Evolutionary conservation across 345 rosid genomes (phyloP).

Genomic region (Gossypium stocksii): DNA sequence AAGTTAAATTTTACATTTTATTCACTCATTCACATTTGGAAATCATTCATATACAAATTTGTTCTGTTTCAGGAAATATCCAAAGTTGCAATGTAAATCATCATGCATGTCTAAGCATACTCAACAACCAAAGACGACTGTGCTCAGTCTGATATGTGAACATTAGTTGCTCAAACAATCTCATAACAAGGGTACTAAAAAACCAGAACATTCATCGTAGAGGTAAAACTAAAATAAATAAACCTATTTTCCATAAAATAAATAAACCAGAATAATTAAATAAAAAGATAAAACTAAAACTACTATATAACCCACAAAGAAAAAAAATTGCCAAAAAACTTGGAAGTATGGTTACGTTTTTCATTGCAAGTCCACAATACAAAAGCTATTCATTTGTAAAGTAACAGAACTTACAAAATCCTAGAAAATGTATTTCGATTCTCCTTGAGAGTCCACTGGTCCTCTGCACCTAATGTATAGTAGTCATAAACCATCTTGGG

Average conservation of each 20-base stretch:
- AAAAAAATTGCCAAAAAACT: too few species aligned
- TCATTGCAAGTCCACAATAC: too few species aligned
- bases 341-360: too few species aligned
- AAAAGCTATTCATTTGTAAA: too few species aligned
- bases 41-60: not conserved
- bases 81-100: not conserved
- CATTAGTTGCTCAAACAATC: not conserved
- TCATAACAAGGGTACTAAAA: not conserved
- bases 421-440: constrained; percentile 80
- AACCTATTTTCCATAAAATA: constrained; percentile 42
- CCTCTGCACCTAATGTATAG: constrained; percentile 93
- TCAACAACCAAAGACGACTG: not conserved
- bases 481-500: constrained; percentile 96
- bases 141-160: not conserved
- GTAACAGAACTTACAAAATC: too few species aligned
- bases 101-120: not conserved
- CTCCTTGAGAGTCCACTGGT: constrained; percentile 89
- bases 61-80: not conserved
- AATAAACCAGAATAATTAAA: not conserved
- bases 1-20: not conserved
- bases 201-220: constrained; percentile 36
- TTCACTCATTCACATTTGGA: not conserved
- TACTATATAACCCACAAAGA: too few species aligned
- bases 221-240: too few species aligned
- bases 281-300: too few species aligned